Evolutionary conservation across 2,329 filamentous ascomycete species (phyloP).

Genomic region (Rutstroemia sydowiana): DNA sequence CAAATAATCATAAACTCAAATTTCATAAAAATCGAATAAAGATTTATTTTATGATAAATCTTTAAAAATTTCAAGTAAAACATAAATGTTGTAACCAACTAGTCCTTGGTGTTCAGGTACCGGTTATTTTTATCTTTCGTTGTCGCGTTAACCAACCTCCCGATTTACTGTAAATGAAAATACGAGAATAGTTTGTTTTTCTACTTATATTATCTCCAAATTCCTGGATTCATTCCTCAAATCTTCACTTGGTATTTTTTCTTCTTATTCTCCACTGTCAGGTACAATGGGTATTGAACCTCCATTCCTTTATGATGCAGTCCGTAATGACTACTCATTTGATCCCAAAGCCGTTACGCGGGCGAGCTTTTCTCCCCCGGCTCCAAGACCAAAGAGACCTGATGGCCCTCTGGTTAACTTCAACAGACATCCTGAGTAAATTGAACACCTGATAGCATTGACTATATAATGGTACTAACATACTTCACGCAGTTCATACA

Average conservation of each 20-base stretch:
- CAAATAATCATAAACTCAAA: too few relatives aligned
- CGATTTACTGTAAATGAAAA: too few relatives aligned
- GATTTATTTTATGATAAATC: too few relatives aligned
- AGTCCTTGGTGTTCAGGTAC: too few relatives aligned
- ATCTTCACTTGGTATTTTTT: constrained; percentile 1
- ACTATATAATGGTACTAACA: neutral
- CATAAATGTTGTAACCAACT: too few relatives aligned
- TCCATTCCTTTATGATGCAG: constrained; percentile 66
- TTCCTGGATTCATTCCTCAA: constrained; percentile 17
- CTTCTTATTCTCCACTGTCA: constrained; percentile 15
- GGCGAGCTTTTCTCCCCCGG: constrained; percentile 59
- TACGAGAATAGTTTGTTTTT: too few relatives aligned
- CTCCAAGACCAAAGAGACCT: constrained; percentile 52
- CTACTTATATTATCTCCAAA: constrained; percentile 10
- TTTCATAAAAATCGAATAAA: too few relatives aligned
- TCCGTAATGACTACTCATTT: constrained; percentile 50
- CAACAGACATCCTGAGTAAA: constrained; percentile 81
- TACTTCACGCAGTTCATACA: constrained; percentile 39
- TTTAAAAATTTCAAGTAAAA: too few relatives aligned
- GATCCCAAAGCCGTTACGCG: constrained; percentile 82
- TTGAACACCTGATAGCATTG: constrained; percentile 13
- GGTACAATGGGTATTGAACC: constrained; percentile 46
- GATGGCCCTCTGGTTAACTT: constrained; percentile 74
- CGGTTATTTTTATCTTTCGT: constrained; percentile 19
- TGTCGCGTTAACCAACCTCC: constrained; percentile 31